These are phyloP conservation scores for Brettanomyces anomalus DNA, from an alignment of 805 yeast species.

Conservation along the genomic window DNA sequence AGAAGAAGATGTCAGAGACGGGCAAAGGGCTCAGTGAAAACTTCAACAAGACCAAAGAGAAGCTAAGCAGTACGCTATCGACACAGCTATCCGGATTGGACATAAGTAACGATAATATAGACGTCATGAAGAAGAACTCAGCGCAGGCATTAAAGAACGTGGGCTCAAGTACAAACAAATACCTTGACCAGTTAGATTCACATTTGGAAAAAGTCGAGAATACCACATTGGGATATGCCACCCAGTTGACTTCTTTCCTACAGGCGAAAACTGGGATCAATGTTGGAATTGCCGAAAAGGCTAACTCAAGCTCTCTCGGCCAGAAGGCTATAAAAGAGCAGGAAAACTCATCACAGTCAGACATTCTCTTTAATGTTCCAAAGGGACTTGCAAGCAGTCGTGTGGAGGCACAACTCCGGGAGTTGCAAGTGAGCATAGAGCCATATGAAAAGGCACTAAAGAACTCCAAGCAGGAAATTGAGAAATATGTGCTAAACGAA, in stretches of 20 bases:
- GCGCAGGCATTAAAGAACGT: conserved; percentile 18
- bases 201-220: conserved; percentile 69
- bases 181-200: conserved; percentile 63
- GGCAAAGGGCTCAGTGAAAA: conserved; percentile 8
- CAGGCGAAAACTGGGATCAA: conserved; percentile 12
- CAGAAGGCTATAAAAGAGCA: conserved; percentile 5
- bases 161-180: conserved; percentile 44
- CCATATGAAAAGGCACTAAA: conserved; percentile 30
- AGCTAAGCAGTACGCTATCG: conserved; percentile 7
- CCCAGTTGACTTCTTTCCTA: conserved; percentile 50
- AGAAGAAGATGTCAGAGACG: conserved; percentile 1
- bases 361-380: conserved; percentile 36
- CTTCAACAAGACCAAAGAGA: conserved; percentile 11
- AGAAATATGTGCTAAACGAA: conserved; percentile 33
- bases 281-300: conserved; percentile 4
- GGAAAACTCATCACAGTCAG: conserved; percentile 16
- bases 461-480: conserved; percentile 19
- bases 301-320: conserved; percentile 14
- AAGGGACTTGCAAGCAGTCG: conserved; percentile 38
- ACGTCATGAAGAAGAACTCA: conserved; percentile 7
- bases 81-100: not conserved
- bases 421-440: conserved; percentile 40
- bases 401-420: conserved; percentile 54
- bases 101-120: not conserved
- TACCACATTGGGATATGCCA: conserved; percentile 51